phyloP scores from a whole-genome alignment of 108 stramenopile genomes.

The Epithemia pelagica region DNA sequence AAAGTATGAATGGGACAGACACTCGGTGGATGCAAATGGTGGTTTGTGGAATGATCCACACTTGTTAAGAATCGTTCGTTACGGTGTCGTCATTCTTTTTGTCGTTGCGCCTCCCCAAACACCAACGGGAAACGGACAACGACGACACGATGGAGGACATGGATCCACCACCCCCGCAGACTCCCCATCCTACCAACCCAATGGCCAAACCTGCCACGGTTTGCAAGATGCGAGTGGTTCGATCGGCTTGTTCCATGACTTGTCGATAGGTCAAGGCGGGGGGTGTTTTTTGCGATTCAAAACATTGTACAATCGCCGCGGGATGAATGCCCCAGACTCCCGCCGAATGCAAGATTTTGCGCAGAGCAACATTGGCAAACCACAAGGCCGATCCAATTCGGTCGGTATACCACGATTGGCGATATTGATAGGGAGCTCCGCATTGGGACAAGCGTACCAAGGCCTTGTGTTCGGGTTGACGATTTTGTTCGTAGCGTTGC shows the following conservation, averaged over 20 bases:
- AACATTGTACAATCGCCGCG: slow-evolving; percentile 16
- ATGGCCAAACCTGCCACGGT: slow-evolving; percentile 17
- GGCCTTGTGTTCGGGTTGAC: slow-evolving; percentile 10
- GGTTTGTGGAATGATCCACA: too few relatives aligned
- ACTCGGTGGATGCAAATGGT: too few relatives aligned
- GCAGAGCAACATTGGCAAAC: slow-evolving; percentile 46
- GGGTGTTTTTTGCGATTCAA: not conserved
- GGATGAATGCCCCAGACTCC: slow-evolving; percentile 31
- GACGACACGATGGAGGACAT: too few relatives aligned
- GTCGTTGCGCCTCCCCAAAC: too few relatives aligned
- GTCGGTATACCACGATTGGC: slow-evolving; percentile 37
- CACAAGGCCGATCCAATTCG: slow-evolving; percentile 30
- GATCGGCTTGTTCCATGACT: slow-evolving; percentile 46
- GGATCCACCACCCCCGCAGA: too few relatives aligned
- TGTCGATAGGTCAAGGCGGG: slow-evolving; percentile 35
- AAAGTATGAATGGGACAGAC: too few relatives aligned
- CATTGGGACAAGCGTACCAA: slow-evolving; percentile 48
- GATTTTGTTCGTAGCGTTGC: slow-evolving; percentile 1
- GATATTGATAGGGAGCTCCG: slow-evolving; percentile 62
- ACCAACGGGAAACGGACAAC: too few relatives aligned
- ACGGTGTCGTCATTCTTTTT: too few relatives aligned
- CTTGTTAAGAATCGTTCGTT: too few relatives aligned
- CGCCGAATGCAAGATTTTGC: slow-evolving; percentile 43
- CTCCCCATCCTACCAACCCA: too few relatives aligned
- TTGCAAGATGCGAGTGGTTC: slow-evolving; percentile 9